These are phyloP conservation scores for Emergomyces africanus DNA, from an alignment of 2,329 filamentous ascomycete species.

Conservation along the genomic window DNA sequence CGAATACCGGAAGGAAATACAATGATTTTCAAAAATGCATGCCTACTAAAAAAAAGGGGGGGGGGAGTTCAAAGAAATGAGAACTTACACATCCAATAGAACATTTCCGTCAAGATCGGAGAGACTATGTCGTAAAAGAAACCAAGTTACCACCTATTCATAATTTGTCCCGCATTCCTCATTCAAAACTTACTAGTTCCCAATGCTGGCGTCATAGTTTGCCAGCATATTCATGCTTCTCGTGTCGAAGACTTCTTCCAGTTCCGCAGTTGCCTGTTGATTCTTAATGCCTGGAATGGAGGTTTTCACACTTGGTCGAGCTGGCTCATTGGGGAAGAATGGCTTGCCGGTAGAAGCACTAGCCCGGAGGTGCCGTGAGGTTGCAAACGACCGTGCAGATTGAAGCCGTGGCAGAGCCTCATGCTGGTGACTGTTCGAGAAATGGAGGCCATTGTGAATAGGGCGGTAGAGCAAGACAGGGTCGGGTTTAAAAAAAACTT, in stretches of 20 bases:
- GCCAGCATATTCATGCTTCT: slow-evolving; percentile 72
- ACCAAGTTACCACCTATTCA: not conserved
- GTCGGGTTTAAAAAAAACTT: not conserved
- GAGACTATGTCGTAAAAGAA: slow-evolving; percentile 20
- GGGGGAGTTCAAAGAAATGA: no score
- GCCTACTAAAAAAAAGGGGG: no score
- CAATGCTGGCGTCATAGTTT: slow-evolving; percentile 60
- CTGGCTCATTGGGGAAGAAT: slow-evolving; percentile 48
- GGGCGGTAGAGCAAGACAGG: not conserved
- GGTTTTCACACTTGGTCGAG: slow-evolving; percentile 41
- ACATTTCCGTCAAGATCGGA: slow-evolving; percentile 40
- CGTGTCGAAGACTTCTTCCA: slow-evolving; percentile 72
- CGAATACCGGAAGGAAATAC: no score
- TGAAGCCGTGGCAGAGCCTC: slow-evolving; percentile 22
- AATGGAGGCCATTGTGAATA: slow-evolving; percentile 22
- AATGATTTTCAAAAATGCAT: no score
- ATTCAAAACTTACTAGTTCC: slow-evolving; percentile 61
- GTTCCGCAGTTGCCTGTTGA: slow-evolving; percentile 53
- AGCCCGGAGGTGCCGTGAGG: not conserved
- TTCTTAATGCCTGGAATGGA: slow-evolving; percentile 65
- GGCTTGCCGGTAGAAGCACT: slow-evolving; percentile 23
- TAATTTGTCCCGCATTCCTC: not conserved
- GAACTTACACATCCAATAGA: slow-evolving; percentile 37
- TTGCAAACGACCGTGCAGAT: slow-evolving; percentile 17
- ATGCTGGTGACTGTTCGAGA: slow-evolving; percentile 25